Base-by-base conservation (phyloP, 2,329 filamentous ascomycete genomes). In the Capronia americana region DNA sequence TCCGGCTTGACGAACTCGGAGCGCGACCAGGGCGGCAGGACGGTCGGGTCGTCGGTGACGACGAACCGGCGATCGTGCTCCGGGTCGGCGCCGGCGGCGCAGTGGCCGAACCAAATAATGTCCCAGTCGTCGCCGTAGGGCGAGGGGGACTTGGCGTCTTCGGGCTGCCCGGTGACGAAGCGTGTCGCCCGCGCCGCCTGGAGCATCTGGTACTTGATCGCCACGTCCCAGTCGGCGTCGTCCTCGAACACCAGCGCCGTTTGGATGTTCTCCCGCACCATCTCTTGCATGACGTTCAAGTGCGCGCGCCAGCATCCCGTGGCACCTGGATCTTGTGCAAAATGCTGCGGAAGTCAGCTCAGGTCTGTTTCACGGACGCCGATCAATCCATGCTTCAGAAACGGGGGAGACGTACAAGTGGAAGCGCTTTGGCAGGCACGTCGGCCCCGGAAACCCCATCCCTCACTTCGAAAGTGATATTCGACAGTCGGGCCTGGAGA, bases 171-270 rank as follows among this genome's bases (percentile, higher is more conserved):
- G 50, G 74, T 73, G 14, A 79, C 68, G 12, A 71, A 70, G 8
- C 76, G 72, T 0, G 77, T 69, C 0, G 72, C 75, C 38, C 72
- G 67, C 3, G 77, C 77, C 23, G 78, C 77, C 38, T 75, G 75
- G 10, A 76, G 75, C n/a, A 86, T 77, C 70, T 87, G 85, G 0
- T 74, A 58, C 34, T 83, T 82, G 34, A 87, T 73, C 0, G 79
- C 76, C 12, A 86, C 73, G 64, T 87, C 85, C 85, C 85, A 87
- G 74, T 87, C 85, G 20, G 81, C 79, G 63, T 87, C 85, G 70
- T 87, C 85, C 70, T 87, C 85, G 28, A 87, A 72, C 34, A 87
- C 83, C 1, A 87, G 74, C 0, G 83, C 84, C 1, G 82, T 82
- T 1, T 77, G 75, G 2, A 85, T 69, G 50, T 81, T 79, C 10